Evolutionary conservation across 2,329 filamentous ascomycete genomes (phyloP), one percentile per base, ranked within the genome.

Genomic region (Pseudocercospora ulei): DNA sequence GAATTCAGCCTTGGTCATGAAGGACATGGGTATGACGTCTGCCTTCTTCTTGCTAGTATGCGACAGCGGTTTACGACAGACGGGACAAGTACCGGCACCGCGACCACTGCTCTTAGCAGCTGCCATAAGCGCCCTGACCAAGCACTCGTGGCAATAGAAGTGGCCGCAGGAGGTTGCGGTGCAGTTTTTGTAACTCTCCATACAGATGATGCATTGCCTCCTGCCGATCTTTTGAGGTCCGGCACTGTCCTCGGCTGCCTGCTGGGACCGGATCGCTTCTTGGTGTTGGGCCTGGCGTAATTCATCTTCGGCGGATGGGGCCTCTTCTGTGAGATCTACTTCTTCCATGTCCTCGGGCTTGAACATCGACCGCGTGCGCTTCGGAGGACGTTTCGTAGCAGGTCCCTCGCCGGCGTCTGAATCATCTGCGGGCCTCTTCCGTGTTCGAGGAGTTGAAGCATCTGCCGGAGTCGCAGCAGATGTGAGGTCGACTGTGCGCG

Each of bases 81-180:
- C 63, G 5, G 69, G 68, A 47, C 69, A 71, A 28, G 58, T 65
- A 1, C 60, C 63, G 44, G 64, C 62, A 27, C 61, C 61, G 4
- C 62, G 58, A 1, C 64, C 64, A 6, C 62, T 54, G 25, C 66
- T 68, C 46, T 68, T 68, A 48, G 75, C 72, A 27, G 68, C 67
- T 16, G 68, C 69, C 24, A 70, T 70, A 11, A 79, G 59, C n/a
- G 72, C 70, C 53, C 76, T 71, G 35, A 72, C 67, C 26, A 79
- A 69, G 49, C 75, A 79, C 22, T 70, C 69, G 50, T 78, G 74
- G 54, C 75, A 79, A 57, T 78, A 78, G 14, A 78, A 63, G 52
- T 79, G 75, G 0, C 75, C 75, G 52, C 75, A 79, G 13, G 66
- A 58, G 2, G 75, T 78, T 2, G 67, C 71, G 2, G 75, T 77